phyloP scores from a whole-genome alignment of 2,329 filamentous ascomycete species.

The Exserohilum turcica region DNA sequence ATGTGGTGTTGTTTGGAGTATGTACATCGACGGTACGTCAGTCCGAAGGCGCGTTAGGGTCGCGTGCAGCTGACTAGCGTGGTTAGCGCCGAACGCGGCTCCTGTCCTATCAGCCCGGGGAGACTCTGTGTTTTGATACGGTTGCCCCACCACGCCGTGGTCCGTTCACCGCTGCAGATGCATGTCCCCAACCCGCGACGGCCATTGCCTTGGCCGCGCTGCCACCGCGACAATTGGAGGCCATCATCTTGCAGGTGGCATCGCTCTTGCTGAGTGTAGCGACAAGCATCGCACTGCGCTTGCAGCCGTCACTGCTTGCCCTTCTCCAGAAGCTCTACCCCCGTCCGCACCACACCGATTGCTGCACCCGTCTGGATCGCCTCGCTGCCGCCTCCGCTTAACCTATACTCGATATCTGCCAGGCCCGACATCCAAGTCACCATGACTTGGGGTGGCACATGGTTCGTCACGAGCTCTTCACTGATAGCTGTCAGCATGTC shows the following conservation, averaged over 20 bases:
- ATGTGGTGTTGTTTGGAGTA: slow-evolving; percentile 4
- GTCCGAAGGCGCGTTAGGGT: slow-evolving; percentile 12
- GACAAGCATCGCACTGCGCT: neutral
- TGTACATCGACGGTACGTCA: slow-evolving; percentile 9
- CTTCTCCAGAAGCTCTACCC: slow-evolving; percentile 69
- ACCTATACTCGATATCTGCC: slow-evolving; percentile 88
- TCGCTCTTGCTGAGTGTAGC: neutral
- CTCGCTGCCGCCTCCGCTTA: slow-evolving; percentile 87
- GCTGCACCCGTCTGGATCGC: slow-evolving; percentile 88
- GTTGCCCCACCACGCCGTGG: slow-evolving; percentile 3
- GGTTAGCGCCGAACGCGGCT: slow-evolving; percentile 14
- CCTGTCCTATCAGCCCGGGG: slow-evolving; percentile 11
- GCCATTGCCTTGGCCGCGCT: neutral
- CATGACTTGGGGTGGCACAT: slow-evolving; percentile 84
- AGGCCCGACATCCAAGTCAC: slow-evolving; percentile 90
- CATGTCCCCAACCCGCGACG: too few relatives aligned
- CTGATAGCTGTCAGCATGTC: slow-evolving; percentile 89
- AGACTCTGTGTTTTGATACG: slow-evolving; percentile 7
- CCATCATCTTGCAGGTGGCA: slow-evolving; percentile 13
- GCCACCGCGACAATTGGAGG: slow-evolving; percentile 3
- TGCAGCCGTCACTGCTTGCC: slow-evolving; percentile 28
- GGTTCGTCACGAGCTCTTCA: slow-evolving; percentile 80
- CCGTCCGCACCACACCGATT: slow-evolving; percentile 84
- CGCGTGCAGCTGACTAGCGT: slow-evolving; percentile 17
- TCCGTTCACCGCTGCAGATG: neutral